A percentile compares a stretch with the other conserved stretches of the same genome.
These are phyloP conservation scores for Lagenidium sp. DNA, from an alignment of 352 stramenopile genomes.

Conservation along the genomic window DNA sequence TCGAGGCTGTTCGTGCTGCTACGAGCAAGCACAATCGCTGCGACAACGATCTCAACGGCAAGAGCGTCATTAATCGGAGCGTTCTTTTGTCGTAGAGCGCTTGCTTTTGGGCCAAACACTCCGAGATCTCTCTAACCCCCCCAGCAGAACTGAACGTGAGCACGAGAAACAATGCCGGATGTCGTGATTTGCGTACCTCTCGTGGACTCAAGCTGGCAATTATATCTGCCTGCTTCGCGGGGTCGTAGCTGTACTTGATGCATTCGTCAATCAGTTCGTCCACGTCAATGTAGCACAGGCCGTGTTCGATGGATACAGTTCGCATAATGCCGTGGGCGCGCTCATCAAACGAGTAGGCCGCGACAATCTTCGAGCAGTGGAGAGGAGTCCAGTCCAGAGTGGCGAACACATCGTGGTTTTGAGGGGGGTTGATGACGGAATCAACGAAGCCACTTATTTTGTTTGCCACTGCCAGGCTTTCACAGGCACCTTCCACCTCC, in stretches of 20 bases:
- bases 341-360: constrained; percentile 24
- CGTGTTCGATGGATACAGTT: constrained; percentile 24
- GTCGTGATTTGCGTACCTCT: constrained; percentile 25
- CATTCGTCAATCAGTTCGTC: constrained; percentile 46
- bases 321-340: constrained; percentile 10
- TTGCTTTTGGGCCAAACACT: constrained; percentile 34
- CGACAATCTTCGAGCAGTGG: constrained; percentile 2
- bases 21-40: constrained; percentile 12
- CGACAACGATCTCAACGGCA: constrained; percentile 36
- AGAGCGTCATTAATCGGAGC: constrained; percentile 27
- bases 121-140: constrained; percentile 54
- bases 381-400: constrained; percentile 9
- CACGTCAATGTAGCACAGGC: constrained; percentile 20
- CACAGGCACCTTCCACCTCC: no score
- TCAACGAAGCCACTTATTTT: no score
- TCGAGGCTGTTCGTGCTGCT: background rate
- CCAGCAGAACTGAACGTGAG: no score
- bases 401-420: constrained; percentile 1
- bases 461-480: no score
- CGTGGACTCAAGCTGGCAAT: constrained; percentile 20
- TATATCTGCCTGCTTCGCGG: constrained; percentile 31
- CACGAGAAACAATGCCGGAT: background rate
- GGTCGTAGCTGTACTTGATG: constrained; percentile 38
- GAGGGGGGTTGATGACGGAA: no score
- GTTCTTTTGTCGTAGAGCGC: constrained; percentile 34